phyloP scores from a whole-genome alignment of 2,329 filamentous ascomycete species.

The Alternaria infectoria region DNA sequence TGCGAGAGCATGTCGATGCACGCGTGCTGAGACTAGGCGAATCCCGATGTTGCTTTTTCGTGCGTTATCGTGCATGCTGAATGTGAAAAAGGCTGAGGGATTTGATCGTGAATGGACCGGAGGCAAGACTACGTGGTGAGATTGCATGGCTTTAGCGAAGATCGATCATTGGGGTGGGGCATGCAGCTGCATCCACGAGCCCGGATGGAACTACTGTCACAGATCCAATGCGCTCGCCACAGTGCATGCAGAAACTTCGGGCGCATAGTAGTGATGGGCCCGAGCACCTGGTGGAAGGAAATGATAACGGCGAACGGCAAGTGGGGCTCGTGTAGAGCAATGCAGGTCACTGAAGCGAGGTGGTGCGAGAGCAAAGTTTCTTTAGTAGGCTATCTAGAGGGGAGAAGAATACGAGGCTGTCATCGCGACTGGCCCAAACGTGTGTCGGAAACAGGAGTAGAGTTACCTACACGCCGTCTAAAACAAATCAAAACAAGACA shows the following conservation, averaged over 20 bases:
- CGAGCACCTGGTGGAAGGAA: constrained; percentile 18
- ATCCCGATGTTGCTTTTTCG: constrained; percentile 32
- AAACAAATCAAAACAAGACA: constrained; percentile 12
- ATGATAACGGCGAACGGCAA: constrained; percentile 6
- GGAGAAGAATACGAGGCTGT: constrained; percentile 12
- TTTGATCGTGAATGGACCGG: background rate
- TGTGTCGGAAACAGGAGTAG: constrained; percentile 19
- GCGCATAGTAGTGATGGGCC: constrained; percentile 12
- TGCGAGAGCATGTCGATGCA: constrained; percentile 18
- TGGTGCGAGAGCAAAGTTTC: constrained; percentile 13
- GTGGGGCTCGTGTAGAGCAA: constrained; percentile 7
- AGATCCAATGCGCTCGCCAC: constrained; percentile 1
- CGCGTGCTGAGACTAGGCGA: constrained; percentile 29
- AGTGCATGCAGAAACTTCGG: constrained; percentile 18
- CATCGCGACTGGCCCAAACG: background rate
- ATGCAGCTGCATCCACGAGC: background rate
- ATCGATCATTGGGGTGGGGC: constrained; percentile 3
- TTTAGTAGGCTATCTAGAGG: constrained; percentile 22
- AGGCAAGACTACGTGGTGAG: background rate
- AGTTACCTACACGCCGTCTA: constrained; percentile 28
- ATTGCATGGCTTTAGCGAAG: background rate
- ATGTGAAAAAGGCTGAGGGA: constrained; percentile 2
- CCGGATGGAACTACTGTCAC: background rate
- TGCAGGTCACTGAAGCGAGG: constrained; percentile 9
- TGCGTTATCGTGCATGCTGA: background rate